Conservation (phyloP, 176 grass and related monocot species). For the Phragmites australis region DNA sequence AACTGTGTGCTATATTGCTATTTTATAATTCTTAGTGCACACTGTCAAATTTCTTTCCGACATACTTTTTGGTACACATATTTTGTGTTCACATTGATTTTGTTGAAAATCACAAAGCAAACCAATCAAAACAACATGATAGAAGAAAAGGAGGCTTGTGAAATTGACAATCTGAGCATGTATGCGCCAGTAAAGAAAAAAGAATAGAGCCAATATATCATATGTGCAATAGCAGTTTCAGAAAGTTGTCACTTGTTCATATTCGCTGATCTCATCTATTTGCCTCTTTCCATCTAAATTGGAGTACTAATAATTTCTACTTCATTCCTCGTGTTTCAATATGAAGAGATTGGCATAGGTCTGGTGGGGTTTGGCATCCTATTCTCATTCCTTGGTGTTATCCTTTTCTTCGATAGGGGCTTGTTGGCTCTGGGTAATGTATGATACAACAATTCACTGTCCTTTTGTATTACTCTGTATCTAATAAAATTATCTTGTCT, state of each 20-base stretch:
- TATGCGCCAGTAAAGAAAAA: conserved; percentile 8
- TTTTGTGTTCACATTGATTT: conserved; percentile 13
- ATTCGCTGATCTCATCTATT: conserved; percentile 2
- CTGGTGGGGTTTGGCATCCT: conserved; percentile 88
- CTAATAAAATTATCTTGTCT: conserved; percentile 17
- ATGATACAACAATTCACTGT: conserved; percentile 46
- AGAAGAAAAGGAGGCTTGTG: neutral
- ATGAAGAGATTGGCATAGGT: conserved; percentile 88
- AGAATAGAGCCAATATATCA: neutral
- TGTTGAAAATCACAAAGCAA: conserved; percentile 7
- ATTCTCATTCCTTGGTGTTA: conserved; percentile 84
- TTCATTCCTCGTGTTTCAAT: conserved; percentile 30
- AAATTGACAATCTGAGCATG: conserved; percentile 6
- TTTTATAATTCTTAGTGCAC: neutral
- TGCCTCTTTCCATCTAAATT: conserved; percentile 12
- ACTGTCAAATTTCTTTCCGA: neutral
- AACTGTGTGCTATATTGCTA: neutral
- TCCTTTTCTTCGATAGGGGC: conserved; percentile 95
- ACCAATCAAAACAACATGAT: neutral
- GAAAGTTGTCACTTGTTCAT: conserved; percentile 12
- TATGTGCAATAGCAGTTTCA: conserved; percentile 28
- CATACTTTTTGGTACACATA: neutral
- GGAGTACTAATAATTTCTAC: conserved; percentile 24
- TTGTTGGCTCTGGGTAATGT: conserved; percentile 99
- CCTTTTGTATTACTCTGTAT: conserved; percentile 25